Conservation (phyloP, 768 basidiomycete genomes). For the Lentinula edodes region DNA sequence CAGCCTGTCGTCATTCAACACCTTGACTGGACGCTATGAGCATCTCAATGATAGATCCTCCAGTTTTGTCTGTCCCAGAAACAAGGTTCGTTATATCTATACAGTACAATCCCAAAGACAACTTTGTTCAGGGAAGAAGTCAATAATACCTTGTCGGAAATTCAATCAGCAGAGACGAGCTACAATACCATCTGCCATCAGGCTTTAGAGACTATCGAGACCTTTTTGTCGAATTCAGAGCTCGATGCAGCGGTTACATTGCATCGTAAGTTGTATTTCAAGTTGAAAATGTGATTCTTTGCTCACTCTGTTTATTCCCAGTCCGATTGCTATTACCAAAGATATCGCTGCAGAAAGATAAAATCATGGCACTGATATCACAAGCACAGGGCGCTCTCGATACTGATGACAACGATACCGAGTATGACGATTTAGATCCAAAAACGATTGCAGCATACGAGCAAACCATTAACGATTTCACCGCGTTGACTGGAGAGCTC, state of each 20-base stretch:
- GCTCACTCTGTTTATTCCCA: not conserved
- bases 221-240: not conserved
- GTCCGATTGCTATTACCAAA: not conserved
- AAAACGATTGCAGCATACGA: not conserved
- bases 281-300: not conserved
- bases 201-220: not conserved
- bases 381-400: not conserved
- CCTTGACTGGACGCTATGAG: not conserved
- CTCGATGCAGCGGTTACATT: not conserved
- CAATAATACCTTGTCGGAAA: not conserved
- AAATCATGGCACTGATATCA: not conserved
- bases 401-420: not conserved
- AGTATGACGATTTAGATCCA: not conserved
- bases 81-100: not conserved
- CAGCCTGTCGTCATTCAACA: not conserved
- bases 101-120: not conserved
- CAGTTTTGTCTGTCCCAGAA: not conserved
- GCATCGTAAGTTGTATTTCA: not conserved
- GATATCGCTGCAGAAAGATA: not conserved
- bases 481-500: not conserved
- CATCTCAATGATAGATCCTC: not conserved
- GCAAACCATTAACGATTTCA: not conserved
- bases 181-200: not conserved
- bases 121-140: not conserved
- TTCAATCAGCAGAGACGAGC: not conserved